Conservation (phyloP, 169 alveolate genomes). For the Eimeria falciformis region DNA sequence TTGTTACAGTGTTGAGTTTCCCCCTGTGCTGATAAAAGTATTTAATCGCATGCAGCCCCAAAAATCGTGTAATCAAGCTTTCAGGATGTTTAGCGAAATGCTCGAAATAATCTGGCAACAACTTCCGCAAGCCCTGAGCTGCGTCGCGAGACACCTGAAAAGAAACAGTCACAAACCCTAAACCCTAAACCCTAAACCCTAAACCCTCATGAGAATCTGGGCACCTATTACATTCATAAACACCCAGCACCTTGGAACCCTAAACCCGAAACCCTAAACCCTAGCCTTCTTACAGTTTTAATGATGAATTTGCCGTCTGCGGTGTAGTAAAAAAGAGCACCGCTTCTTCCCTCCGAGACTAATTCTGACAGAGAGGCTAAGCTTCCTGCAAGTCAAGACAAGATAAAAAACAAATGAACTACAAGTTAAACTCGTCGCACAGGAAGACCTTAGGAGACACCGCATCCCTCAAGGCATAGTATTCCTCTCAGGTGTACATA, state of each 20-base stretch:
- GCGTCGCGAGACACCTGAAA: constrained; percentile 73
- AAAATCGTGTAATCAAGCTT: constrained; percentile 82
- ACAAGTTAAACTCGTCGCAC: no score
- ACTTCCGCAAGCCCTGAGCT: constrained; percentile 78
- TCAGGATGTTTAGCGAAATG: constrained; percentile 82
- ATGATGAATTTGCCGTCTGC: constrained; percentile 80
- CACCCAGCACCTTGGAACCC: not conserved
- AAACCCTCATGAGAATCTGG: not conserved
- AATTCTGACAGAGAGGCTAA: constrained; percentile 93
- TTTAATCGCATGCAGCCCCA: constrained; percentile 93
- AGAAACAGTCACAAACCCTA: constrained; percentile 18
- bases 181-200: not conserved
- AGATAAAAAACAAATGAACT: no score
- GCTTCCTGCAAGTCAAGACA: constrained; percentile 92
- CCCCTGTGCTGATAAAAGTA: constrained; percentile 75
- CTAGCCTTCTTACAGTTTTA: constrained; percentile 55
- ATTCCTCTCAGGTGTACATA: no score
- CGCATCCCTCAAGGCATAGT: no score
- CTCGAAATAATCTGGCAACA: constrained; percentile 71
- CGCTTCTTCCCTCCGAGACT: constrained; percentile 96
- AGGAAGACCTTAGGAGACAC: no score
- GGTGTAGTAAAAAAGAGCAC: constrained; percentile 96
- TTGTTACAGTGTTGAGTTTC: constrained; percentile 7
- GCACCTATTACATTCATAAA: no score
- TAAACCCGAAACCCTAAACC: not conserved